Evolutionary conservation across 306 rosid species (phyloP), one percentile per base, ranked within the genome.

Genomic region (Sicyos edulis): DNA sequence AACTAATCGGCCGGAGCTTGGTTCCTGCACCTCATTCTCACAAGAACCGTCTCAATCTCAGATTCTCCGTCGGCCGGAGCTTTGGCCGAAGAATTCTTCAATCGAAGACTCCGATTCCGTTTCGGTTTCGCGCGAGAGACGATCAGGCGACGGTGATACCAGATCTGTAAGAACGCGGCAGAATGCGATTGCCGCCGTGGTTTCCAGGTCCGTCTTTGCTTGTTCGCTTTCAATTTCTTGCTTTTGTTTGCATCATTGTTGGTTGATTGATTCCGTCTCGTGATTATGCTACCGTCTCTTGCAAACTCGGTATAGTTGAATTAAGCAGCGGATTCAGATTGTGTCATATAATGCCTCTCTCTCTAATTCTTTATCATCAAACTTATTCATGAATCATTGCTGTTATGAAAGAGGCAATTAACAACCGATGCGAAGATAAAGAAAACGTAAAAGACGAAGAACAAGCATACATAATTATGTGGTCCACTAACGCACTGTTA

Each of bases 171-270:
- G 49, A 82, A 72, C 50, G 88, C 80, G 6, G 59, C 54, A 6
- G 5, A 77, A 24, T 68, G 22, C 13, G 72, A 78, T 15, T 26
- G 96, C 97, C n/a, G 97, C 99, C 75, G 91, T 93, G 99, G 99
- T 93, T 81, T 91, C 99, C 65, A 91, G 97, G 99, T 92, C 63
- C 73, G 55, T 15, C 20, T 50, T 64, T 50, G 73, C 54, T 11
- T 21, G 32, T 69, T 17, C 70, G 5, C 15, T 11, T 9, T 63
- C 22, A 37, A 14, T 8, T 26, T 1, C 5, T 49, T 7, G 42
- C 12, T 68, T 22, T 68, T 68, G 42, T 49, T 57, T 67, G 19
- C 11, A 21, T 67, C 12, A 3, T 7, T 49, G 9, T 68, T 20
- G 15, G 19, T 7, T 50, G 14, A 68, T 21, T 20, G 17, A 21